Evolutionary conservation across 2,329 filamentous ascomycete species (phyloP).

Genomic region (Apiospora rasikravindrae): DNA sequence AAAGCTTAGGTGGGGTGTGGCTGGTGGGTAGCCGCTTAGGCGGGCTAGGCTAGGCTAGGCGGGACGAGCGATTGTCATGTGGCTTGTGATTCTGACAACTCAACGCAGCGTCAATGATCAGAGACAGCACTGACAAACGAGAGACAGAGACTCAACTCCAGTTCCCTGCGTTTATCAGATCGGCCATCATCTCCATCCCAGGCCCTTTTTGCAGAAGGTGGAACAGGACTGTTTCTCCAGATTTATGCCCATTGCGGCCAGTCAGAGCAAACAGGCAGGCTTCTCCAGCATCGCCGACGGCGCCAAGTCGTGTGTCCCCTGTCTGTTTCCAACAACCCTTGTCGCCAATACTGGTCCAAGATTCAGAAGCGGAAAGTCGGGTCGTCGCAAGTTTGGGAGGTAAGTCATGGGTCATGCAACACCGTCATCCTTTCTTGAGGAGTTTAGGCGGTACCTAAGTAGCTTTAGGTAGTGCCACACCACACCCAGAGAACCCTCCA

Average conservation of each 20-base stretch:
- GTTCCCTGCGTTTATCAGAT: slow-evolving; percentile 16
- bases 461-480: not conserved
- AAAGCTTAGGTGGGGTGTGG: not conserved
- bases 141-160: not conserved
- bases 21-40: not conserved
- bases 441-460: not conserved
- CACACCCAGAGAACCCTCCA: not conserved
- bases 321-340: not conserved
- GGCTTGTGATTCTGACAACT: not conserved
- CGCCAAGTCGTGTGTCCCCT: slow-evolving; percentile 8
- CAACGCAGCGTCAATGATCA: not conserved
- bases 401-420: not conserved
- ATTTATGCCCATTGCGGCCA: not conserved
- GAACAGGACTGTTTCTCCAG: not conserved
- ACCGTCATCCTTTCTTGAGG: not conserved
- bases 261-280: not conserved
- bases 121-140: not conserved
- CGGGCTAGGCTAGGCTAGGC: no score
- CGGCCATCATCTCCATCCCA: slow-evolving; percentile 6
- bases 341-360: not conserved
- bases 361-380: not conserved
- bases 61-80: not conserved
- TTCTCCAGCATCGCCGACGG: slow-evolving; percentile 16
- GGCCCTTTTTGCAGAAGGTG: not conserved
- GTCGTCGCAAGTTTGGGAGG: not conserved